Evolutionary conservation across 2,329 filamentous ascomycete genomes (phyloP), one percentile per base, ranked within the genome.

Genomic region (Rhexocercosporidium sp.): DNA sequence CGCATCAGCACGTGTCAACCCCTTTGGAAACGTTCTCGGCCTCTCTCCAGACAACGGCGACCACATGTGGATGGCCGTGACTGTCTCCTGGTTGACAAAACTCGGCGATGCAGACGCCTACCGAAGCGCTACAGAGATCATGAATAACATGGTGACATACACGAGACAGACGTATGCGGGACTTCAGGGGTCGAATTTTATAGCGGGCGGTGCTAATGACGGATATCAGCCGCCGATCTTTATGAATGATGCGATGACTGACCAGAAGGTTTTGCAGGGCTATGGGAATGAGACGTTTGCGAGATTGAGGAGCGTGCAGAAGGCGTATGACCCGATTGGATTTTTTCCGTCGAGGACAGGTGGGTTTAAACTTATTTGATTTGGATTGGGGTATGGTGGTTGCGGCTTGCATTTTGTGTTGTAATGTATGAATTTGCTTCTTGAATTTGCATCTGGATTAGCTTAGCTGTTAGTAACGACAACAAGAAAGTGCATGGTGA

Each of bases 181-280:
- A 16, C 20, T 56, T 65, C 71, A 57, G 71, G 77, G 63, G 66
- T 75, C 63, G 9, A 71, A 70, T 47, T 76, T 68, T 57, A 66
- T 57, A 59, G 62, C 65, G 18, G 67, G 64, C 47, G n/a, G 59
- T 31, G 12, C 63, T 56, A 20, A 65, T 65, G 41, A 72, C 69
- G 16, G 66, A 2, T 79, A 78, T 65, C 68, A 74, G 20, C 57
- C 59, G 1, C 75, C 75, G 11, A 66, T 74, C 1, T 77, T 78
- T 46, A 77, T 80, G 75, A 80, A 80, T 49, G 78, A 80, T 69
- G 78, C 78, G 0, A 75, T 74, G 70, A 72, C 69, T 22, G 77
- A 79, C 65, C 73, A 75, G 37, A 37, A 61, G 11, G 69, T 70
- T 1, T 51, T 72, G 69, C 9, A 74, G 57, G 61, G 77, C 53